Evolutionary conservation across 2,329 filamentous ascomycete genomes (phyloP).

Genomic region (Trichoderma atrobrunneum): DNA sequence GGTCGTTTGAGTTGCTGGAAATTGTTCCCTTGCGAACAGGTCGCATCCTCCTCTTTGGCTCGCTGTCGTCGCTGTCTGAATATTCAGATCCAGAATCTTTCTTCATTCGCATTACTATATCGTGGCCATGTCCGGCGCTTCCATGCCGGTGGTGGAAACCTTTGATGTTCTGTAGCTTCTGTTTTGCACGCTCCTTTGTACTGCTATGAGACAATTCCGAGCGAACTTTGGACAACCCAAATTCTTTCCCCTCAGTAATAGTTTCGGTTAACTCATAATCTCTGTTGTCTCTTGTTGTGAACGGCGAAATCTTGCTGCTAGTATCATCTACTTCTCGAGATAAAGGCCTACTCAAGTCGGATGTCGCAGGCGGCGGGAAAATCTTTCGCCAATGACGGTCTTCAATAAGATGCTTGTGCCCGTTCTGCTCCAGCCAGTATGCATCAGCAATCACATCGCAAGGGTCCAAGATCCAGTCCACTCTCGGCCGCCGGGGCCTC

Average conservation of each 20-base stretch:
- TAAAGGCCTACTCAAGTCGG: slow-evolving; percentile 30
- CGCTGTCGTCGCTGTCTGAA: slow-evolving; percentile 55
- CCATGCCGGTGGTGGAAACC: slow-evolving; percentile 53
- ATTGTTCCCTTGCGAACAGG: slow-evolving; percentile 44
- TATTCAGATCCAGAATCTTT: slow-evolving; percentile 55
- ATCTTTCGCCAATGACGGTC: slow-evolving; percentile 74
- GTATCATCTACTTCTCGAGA: slow-evolving; percentile 33
- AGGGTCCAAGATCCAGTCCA: slow-evolving; percentile 82
- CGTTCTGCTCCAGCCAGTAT: slow-evolving; percentile 81
- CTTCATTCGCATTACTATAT: slow-evolving; percentile 53
- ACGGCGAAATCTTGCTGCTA: slow-evolving; percentile 25
- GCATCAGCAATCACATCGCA: slow-evolving; percentile 85
- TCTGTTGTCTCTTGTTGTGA: slow-evolving; percentile 27
- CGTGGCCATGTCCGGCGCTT: slow-evolving; percentile 49
- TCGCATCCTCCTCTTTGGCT: slow-evolving; percentile 33
- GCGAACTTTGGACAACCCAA: slow-evolving; percentile 31
- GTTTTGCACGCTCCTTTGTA: slow-evolving; percentile 57
- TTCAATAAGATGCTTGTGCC: slow-evolving; percentile 78
- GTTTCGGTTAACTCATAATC: slow-evolving; percentile 27
- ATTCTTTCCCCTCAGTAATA: slow-evolving; percentile 24
- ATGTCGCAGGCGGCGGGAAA: slow-evolving; percentile 52
- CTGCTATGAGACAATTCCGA: slow-evolving; percentile 48
- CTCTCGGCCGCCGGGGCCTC: slow-evolving; percentile 68
- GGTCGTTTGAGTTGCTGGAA: slow-evolving; percentile 47
- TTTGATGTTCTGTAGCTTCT: slow-evolving; percentile 56